These are phyloP conservation scores for Kockiozyma suomiensis DNA, from an alignment of 805 yeast genomes.

Conservation along the genomic window DNA sequence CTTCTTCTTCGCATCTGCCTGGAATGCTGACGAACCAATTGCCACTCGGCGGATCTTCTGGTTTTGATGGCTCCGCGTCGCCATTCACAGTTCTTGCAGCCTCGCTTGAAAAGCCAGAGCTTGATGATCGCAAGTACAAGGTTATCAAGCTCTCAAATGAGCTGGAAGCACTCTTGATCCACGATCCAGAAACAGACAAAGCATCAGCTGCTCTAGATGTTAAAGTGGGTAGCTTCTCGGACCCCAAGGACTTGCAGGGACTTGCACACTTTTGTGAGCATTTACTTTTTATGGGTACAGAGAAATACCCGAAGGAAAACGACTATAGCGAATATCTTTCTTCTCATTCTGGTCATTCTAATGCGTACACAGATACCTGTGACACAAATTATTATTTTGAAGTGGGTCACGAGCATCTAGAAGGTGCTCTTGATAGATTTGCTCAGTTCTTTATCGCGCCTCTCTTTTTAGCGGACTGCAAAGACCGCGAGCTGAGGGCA, in stretches of 20 bases:
- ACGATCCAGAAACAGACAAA: slow-evolving; percentile 67
- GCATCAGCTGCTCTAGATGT: slow-evolving; percentile 76
- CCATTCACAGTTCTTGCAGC: slow-evolving; percentile 27
- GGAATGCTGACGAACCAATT: slow-evolving; percentile 7
- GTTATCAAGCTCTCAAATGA: slow-evolving; percentile 71
- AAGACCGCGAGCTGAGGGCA: slow-evolving; percentile 90
- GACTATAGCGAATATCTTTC: slow-evolving; percentile 74
- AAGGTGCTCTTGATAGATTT: slow-evolving; percentile 90
- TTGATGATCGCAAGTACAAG: slow-evolving; percentile 77
- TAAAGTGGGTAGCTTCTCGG: slow-evolving; percentile 78
- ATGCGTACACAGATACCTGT: slow-evolving; percentile 87
- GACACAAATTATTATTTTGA: slow-evolving; percentile 93
- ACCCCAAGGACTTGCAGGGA: slow-evolving; percentile 71
- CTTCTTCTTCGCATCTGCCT: not conserved
- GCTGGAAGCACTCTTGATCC: slow-evolving; percentile 64
- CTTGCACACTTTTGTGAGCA: slow-evolving; percentile 92
- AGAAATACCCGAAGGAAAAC: slow-evolving; percentile 72
- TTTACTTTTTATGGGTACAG: slow-evolving; percentile 77
- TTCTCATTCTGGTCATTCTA: slow-evolving; percentile 84
- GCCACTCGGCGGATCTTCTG: slow-evolving; percentile 15
- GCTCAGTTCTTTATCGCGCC: slow-evolving; percentile 91
- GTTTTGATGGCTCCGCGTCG: not conserved
- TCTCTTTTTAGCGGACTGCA: slow-evolving; percentile 68
- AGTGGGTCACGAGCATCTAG: slow-evolving; percentile 69
- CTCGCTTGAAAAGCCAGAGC: slow-evolving; percentile 46